Conservation (phyloP, 2,329 filamentous ascomycete species). For the Paecilomyces dactylethromorphus region DNA sequence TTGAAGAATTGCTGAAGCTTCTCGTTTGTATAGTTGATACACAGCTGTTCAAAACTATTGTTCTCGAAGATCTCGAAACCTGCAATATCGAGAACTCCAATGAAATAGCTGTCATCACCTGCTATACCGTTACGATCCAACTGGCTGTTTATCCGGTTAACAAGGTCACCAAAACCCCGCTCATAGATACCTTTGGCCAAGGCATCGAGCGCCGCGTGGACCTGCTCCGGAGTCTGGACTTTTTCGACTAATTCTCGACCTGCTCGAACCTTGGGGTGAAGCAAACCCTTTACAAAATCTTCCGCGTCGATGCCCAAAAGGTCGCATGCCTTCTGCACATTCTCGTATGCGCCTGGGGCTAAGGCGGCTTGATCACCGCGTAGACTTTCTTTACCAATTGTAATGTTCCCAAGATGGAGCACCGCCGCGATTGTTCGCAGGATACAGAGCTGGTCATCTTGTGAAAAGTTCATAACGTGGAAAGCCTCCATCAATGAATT, state of each 20-base stretch:
- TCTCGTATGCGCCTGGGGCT: conserved; percentile 64
- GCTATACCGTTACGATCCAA: conserved; percentile 79
- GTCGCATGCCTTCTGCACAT: conserved; percentile 71
- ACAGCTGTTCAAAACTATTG: conserved; percentile 98
- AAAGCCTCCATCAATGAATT: conserved; percentile 85
- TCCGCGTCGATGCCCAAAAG: conserved; percentile 80
- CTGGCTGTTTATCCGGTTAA: conserved; percentile 83
- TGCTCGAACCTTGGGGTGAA: conserved; percentile 91
- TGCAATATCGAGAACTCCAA: conserved; percentile 96
- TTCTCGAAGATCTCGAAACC: conserved; percentile 98
- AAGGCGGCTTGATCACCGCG: conserved; percentile 86
- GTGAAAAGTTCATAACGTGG: conserved; percentile 84
- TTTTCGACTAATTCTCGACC: conserved; percentile 98
- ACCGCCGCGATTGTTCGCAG: conserved; percentile 84
- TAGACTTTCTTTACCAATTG: conserved; percentile 82
- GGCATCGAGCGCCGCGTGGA: conserved; percentile 81
- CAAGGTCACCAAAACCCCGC: conserved; percentile 86
- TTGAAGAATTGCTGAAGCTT: conserved; percentile 99
- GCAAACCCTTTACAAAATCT: conserved; percentile 76
- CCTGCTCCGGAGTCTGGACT: conserved; percentile 94
- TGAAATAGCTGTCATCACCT: conserved; percentile 86
- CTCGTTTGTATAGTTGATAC: conserved; percentile 99
- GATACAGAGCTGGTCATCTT: conserved; percentile 75
- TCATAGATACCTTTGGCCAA: conserved; percentile 97
- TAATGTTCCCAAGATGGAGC: conserved; percentile 86